phyloP scores from a whole-genome alignment of 345 rosid species.

The Hibiscus trionum region DNA sequence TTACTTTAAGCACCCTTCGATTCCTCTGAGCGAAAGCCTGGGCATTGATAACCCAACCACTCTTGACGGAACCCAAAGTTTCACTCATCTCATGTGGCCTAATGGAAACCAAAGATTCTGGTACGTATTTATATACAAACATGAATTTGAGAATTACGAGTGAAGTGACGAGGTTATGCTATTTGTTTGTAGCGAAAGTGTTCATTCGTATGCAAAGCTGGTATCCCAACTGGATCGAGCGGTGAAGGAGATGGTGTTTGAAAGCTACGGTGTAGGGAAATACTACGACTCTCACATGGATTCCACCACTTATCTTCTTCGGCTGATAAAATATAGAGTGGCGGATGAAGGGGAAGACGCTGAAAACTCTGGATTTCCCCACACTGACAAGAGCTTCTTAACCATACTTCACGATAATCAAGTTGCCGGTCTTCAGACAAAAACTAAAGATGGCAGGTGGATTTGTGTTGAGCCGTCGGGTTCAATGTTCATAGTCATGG shows the following conservation, averaged over 20 bases:
- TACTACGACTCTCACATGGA: conserved; percentile 24
- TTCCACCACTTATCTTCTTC: conserved; percentile 36
- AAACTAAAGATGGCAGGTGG: conserved; percentile 42
- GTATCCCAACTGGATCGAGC: conserved; percentile 33
- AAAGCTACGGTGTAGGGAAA: conserved; percentile 37
- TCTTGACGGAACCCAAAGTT: conserved; percentile 22
- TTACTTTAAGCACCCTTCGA: conserved; percentile 26
- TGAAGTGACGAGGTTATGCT: background rate
- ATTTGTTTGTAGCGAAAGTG: conserved; percentile 3
- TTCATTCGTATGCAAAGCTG: conserved; percentile 11
- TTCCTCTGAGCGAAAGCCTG: conserved; percentile 41
- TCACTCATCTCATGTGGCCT: conserved; percentile 48
- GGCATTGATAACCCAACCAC: conserved; percentile 36
- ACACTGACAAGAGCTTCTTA: conserved; percentile 61
- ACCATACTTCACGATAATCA: conserved; percentile 51
- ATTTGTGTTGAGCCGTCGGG: conserved; percentile 36
- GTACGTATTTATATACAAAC: conserved; percentile 16
- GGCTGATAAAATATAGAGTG: conserved; percentile 37
- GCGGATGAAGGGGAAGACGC: conserved; percentile 27
- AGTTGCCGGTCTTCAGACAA: conserved; percentile 45
- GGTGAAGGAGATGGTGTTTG: conserved; percentile 46
- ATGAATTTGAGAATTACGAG: background rate
- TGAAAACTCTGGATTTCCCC: conserved; percentile 17
- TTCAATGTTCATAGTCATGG: conserved; percentile 37
- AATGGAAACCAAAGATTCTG: conserved; percentile 37